Evolutionary conservation across 495 filamentous ascomycete species (phyloP).

Genomic region (Penicillium coffeae): DNA sequence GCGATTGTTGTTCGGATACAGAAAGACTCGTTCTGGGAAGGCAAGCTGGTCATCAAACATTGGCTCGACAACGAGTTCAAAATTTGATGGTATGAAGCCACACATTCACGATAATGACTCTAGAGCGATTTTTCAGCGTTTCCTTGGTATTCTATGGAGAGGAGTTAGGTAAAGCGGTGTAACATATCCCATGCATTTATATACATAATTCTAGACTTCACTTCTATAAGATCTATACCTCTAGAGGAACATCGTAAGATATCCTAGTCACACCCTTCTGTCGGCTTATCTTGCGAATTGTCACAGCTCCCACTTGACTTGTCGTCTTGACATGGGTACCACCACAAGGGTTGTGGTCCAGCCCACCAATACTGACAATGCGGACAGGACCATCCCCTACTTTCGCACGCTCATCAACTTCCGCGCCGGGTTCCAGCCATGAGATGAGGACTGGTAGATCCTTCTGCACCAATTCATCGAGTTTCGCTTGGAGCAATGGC

Average conservation of each 20-base stretch:
- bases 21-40: conserved; percentile 65
- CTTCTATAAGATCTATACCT: conserved; percentile 3
- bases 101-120: neutral
- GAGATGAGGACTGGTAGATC: conserved; percentile 53
- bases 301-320: conserved; percentile 47
- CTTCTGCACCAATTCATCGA: conserved; percentile 49
- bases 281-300: conserved; percentile 58
- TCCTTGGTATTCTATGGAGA: conserved; percentile 1
- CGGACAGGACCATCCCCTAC: conserved; percentile 28
- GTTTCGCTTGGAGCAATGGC: conserved; percentile 50
- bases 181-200: too few species aligned
- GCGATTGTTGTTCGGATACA: conserved; percentile 78
- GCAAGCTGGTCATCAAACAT: conserved; percentile 72
- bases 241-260: conserved; percentile 42
- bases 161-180: too few species aligned
- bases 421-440: conserved; percentile 38
- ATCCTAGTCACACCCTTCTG: conserved; percentile 55
- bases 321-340: conserved; percentile 60
- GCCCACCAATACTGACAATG: conserved; percentile 54
- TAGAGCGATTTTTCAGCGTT: neutral
- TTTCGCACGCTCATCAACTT: conserved; percentile 44
- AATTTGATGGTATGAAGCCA: conserved; percentile 19
- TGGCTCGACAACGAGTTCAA: conserved; percentile 76
- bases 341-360: conserved; percentile 60
- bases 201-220: conserved; percentile 1